Evolutionary conservation across 2,329 filamentous ascomycete species (phyloP).

Genomic region (Cryphonectria radicalis): DNA sequence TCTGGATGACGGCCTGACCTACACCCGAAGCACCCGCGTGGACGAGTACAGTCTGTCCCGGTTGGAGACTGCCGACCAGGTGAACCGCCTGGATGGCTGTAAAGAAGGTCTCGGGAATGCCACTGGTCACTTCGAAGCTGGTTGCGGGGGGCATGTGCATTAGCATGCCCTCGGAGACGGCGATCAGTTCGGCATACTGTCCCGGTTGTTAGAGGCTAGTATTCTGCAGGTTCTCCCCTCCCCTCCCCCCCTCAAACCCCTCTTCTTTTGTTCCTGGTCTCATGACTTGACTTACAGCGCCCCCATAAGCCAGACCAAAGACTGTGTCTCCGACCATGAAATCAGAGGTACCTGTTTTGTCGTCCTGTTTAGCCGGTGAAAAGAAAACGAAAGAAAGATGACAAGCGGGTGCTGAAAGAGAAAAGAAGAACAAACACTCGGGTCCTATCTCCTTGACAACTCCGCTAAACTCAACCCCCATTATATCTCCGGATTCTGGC

Average conservation of each 20-base stretch:
- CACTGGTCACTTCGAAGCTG: neutral
- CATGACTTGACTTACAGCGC: conserved; percentile 10
- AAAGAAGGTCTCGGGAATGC: conserved; percentile 20
- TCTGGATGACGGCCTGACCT: conserved; percentile 14
- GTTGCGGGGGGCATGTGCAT: conserved; percentile 6
- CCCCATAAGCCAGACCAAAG: conserved; percentile 9
- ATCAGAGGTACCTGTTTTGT: neutral
- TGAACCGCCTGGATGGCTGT: conserved; percentile 19
- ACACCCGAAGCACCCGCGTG: conserved; percentile 17
- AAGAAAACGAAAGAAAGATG: neutral
- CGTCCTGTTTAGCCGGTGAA: neutral
- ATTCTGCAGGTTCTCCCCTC: neutral
- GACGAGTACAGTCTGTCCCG: conserved; percentile 18
- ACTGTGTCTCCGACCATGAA: conserved; percentile 3
- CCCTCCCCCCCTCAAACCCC: too few relatives aligned
- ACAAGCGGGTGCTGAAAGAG: neutral
- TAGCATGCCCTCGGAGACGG: conserved; percentile 6
- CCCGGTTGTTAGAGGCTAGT: neutral
- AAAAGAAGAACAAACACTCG: conserved; percentile 18
- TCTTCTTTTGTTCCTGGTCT: too few relatives aligned
- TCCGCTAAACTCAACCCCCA: conserved; percentile 29
- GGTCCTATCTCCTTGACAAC: conserved; percentile 21
- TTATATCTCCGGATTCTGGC: conserved; percentile 26
- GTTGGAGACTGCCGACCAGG: conserved; percentile 21
- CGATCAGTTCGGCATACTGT: conserved; percentile 9